Evolutionary conservation across 345 rosid species (phyloP), one percentile per base, ranked within the genome.

Genomic region (Citrus trifoliata): DNA sequence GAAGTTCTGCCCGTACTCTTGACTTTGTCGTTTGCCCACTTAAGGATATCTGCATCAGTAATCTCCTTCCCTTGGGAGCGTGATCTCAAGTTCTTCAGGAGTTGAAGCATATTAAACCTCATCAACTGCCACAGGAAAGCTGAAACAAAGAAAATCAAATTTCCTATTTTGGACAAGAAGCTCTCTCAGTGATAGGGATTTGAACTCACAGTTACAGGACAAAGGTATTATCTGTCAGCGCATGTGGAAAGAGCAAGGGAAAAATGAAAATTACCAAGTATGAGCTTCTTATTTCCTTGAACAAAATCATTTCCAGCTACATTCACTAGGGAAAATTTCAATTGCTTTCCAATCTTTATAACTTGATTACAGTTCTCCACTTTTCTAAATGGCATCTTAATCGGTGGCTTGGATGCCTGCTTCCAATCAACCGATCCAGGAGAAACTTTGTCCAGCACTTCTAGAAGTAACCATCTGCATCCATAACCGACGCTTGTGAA

Each of bases 331-430:
- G 99, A 94, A 78, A 95, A 90, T 56, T 83, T 91, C 88, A 95
- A 64, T 77, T 88, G 87, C 86, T 82, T 88, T 74, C 98, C 98
- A 40, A 94, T 92, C 87, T 78, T 84, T 78, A 95, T 83, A 35
- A 92, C 97, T 88, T 95, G 98, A 84, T 95, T 95, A 87, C 97
- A 94, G 81, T 95, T 95, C 80, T 95, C 99, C 59, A 95, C 95
- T 85, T 92, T 94, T 86, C 95, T 90, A 69, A 95, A 92, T 13
- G 97, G 98, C 96, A 94, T 93, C 89, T 92, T 95, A 55, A 95
- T 92, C 1, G 97, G 99, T 67, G 99, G 99, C 81, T 86, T 95
- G 6, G 97, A 83, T 71, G 99, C 92, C 14, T 92, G 94, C 88
- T 88, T 95, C 98, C 98, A 96, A 88, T 90, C 89, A 33, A 92